A percentile compares a stretch with the other conserved stretches of the same genome.
Evolutionary conservation across 2,329 filamentous ascomycete genomes (phyloP).

Genomic region (Microcyclospora tardicrescens): DNA sequence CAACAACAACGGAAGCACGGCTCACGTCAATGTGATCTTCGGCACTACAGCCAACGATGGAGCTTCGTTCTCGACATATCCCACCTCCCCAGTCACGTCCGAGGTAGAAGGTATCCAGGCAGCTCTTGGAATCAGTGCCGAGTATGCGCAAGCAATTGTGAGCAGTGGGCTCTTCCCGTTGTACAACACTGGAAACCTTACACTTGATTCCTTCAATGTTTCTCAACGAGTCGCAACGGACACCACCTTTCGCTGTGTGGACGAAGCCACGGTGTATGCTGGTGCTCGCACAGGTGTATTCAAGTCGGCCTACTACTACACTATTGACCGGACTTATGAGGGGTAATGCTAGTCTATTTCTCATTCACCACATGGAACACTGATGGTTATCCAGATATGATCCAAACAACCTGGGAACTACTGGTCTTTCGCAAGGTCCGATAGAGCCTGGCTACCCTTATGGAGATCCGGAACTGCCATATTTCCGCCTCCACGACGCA

Average conservation of each 20-base stretch:
- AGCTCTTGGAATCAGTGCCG: conserved; percentile 32
- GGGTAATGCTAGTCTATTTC: background rate
- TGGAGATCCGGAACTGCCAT: conserved; percentile 39
- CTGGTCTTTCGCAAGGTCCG: conserved; percentile 22
- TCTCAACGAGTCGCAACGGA: conserved; percentile 44
- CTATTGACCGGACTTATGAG: conserved; percentile 45
- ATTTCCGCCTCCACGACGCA: conserved; percentile 46
- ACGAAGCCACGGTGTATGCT: conserved; percentile 45
- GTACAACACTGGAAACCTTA: conserved; percentile 36
- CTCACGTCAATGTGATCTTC: conserved; percentile 44
- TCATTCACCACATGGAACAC: conserved; percentile 9
- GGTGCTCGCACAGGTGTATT: conserved; percentile 36
- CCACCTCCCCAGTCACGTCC: conserved; percentile 30
- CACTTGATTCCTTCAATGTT: conserved; percentile 44
- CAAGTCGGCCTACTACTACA: conserved; percentile 43
- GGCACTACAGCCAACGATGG: conserved; percentile 44
- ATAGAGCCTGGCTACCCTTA: conserved; percentile 25
- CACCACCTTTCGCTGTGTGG: conserved; percentile 46
- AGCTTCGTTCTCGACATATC: conserved; percentile 40
- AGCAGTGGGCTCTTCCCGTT: conserved; percentile 39
- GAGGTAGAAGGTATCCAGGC: conserved; percentile 31
- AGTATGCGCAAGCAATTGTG: conserved; percentile 29
- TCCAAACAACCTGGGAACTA: conserved; percentile 40
- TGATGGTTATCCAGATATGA: conserved; percentile 24
- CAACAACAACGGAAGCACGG: conserved; percentile 30